Percentiles rank a stretch among this genome's conserved stretches.
Evolutionary conservation across 2,329 filamentous ascomycete species (phyloP).

Genomic region (Sarocladiaceae sp.): DNA sequence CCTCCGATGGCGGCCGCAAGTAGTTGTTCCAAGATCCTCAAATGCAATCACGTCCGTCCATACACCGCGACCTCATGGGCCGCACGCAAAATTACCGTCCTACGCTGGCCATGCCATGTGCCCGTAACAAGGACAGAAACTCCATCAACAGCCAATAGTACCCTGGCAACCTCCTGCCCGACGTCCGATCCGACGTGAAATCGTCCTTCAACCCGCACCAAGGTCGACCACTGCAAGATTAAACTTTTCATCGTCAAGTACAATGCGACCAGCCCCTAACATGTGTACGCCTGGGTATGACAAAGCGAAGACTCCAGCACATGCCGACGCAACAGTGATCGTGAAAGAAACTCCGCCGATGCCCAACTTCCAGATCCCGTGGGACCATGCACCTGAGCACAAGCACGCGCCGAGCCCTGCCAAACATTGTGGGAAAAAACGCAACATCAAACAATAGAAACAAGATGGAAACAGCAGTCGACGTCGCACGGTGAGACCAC

Average conservation of each 20-base stretch:
- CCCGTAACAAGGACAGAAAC: constrained; percentile 6
- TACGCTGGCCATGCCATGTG: neutral
- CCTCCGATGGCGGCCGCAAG: neutral
- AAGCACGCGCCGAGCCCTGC: neutral
- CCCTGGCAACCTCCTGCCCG: neutral
- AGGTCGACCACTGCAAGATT: no score
- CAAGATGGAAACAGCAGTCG: neutral
- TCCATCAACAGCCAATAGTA: constrained; percentile 4
- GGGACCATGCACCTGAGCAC: neutral
- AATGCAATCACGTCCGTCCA: constrained; percentile 3
- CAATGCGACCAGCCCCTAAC: constrained; percentile 6
- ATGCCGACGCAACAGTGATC: constrained; percentile 8
- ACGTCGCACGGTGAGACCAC: neutral
- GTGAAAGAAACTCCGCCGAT: constrained; percentile 5
- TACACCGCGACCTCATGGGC: neutral
- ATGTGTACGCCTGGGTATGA: constrained; percentile 6
- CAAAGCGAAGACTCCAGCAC: constrained; percentile 6
- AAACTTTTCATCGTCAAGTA: neutral
- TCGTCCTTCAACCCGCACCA: no score
- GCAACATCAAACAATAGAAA: neutral
- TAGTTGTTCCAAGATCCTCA: neutral
- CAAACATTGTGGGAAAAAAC: no score
- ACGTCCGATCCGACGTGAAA: neutral
- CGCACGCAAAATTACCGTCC: neutral
- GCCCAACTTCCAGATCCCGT: constrained; percentile 3